Percentiles rank a stretch among this genome's conserved stretches.
Evolutionary conservation across 1,284 basidiomycete genomes (phyloP).

Genomic region (Porphyrellus sp.): DNA sequence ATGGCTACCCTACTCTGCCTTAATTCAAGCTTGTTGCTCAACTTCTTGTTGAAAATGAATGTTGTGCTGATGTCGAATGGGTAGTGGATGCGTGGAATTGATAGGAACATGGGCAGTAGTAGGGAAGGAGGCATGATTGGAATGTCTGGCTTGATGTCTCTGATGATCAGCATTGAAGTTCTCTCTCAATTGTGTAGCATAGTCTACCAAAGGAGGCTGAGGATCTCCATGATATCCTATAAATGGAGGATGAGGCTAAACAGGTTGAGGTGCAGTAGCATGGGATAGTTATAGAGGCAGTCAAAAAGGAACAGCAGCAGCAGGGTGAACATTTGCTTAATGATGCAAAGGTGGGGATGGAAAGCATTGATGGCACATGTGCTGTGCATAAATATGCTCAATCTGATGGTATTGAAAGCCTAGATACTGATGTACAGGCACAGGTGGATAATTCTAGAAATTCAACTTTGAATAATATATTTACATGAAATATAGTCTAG

Average conservation of each 20-base stretch:
- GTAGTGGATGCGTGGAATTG: not conserved
- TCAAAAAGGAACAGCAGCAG: not conserved
- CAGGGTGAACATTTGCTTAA: not conserved
- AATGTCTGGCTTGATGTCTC: not conserved
- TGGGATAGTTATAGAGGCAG: not conserved
- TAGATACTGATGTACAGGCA: no score
- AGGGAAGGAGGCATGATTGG: not conserved
- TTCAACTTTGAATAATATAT: no score
- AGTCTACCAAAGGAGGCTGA: not conserved
- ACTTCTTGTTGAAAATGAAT: not conserved
- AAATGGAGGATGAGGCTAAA: not conserved
- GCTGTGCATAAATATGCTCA: not conserved
- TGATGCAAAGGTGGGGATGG: not conserved
- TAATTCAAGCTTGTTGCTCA: not conserved
- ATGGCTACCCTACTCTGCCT: not conserved
- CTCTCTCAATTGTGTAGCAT: not conserved
- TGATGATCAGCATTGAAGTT: not conserved
- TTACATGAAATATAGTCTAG: no score
- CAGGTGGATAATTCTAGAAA: no score
- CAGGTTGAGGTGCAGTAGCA: not conserved
- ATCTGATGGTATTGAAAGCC: not conserved
- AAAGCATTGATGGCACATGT: not conserved
- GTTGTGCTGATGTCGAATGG: not conserved
- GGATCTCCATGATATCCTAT: no score
- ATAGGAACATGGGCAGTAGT: not conserved